Evolutionary conservation across 2,329 filamentous ascomycete species (phyloP).

Genomic region (Ascosphaera pollenicola): DNA sequence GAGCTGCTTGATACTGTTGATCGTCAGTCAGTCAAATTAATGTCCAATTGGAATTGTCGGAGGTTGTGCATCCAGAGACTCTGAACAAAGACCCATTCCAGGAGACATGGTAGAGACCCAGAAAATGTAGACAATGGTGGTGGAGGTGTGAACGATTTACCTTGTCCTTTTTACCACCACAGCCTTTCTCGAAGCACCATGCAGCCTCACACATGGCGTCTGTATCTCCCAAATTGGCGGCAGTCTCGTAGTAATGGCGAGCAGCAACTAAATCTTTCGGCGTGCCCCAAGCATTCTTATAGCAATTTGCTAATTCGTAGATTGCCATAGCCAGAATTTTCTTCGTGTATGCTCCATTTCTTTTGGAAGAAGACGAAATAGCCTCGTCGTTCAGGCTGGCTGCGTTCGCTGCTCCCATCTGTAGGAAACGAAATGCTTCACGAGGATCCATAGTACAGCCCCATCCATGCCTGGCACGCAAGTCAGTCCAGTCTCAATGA

Average conservation of each 20-base stretch:
- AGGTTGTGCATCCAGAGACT: background rate
- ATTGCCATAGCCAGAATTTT: slow-evolving; percentile 92
- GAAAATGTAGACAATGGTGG: background rate
- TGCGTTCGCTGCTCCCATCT: slow-evolving; percentile 72
- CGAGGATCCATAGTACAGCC: slow-evolving; percentile 53
- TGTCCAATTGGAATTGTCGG: background rate
- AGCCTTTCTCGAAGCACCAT: slow-evolving; percentile 94
- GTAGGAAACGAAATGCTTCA: slow-evolving; percentile 62
- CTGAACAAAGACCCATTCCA: background rate
- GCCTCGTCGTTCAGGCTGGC: slow-evolving; percentile 71
- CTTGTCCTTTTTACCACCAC: slow-evolving; percentile 96
- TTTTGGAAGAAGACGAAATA: slow-evolving; percentile 68
- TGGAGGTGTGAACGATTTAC: slow-evolving; percentile 34
- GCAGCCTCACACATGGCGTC: slow-evolving; percentile 96
- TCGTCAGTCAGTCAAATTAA: too few relatives aligned
- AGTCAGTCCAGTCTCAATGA: slow-evolving; percentile 5
- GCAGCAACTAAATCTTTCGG: slow-evolving; percentile 69
- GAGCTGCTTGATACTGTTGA: slow-evolving; percentile 32
- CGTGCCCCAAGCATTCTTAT: slow-evolving; percentile 87
- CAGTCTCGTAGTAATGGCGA: slow-evolving; percentile 84
- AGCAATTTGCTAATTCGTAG: slow-evolving; percentile 58
- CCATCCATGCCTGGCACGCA: slow-evolving; percentile 58
- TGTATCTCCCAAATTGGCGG: slow-evolving; percentile 84
- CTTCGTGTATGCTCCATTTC: slow-evolving; percentile 69
- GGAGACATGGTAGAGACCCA: background rate